These are phyloP conservation scores for Besnoitia besnoiti DNA, from an alignment of 169 alveolate genomes.

Conservation along the genomic window DNA sequence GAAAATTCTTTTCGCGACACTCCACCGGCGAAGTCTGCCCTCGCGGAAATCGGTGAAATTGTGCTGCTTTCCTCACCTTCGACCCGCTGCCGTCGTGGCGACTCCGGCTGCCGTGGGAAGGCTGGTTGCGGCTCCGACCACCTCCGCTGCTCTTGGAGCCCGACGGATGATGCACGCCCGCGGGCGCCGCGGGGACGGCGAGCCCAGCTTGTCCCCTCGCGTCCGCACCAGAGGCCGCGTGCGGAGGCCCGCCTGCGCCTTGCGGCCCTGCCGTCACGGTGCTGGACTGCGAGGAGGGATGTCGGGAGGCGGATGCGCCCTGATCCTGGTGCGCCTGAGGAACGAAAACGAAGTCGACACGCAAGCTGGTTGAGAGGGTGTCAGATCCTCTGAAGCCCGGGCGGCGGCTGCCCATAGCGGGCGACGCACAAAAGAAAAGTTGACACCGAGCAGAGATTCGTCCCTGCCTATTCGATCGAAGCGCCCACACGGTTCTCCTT, in stretches of 20 bases:
- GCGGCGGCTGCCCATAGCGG: too few relatives aligned
- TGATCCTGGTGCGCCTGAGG: not conserved
- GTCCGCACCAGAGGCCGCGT: not conserved
- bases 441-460: too few relatives aligned
- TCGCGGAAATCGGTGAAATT: not conserved
- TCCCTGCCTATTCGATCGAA: too few relatives aligned
- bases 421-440: too few relatives aligned
- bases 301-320: not conserved
- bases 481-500: too few relatives aligned
- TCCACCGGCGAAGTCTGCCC: too few relatives aligned
- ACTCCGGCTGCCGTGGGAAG: not conserved
- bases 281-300: constrained; percentile 11
- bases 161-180: not conserved
- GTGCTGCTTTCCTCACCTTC: not conserved
- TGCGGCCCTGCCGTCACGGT: constrained; percentile 5
- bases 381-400: too few relatives aligned
- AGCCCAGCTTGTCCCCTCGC: not conserved
- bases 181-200: not conserved
- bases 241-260: not conserved
- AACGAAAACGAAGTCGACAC: not conserved
- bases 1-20: too few relatives aligned
- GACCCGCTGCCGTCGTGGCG: not conserved
- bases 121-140: not conserved
- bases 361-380: too few relatives aligned
- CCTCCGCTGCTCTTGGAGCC: not conserved